phyloP scores from a whole-genome alignment of 208 protist species.

The Crithidia fasciculata region DNA sequence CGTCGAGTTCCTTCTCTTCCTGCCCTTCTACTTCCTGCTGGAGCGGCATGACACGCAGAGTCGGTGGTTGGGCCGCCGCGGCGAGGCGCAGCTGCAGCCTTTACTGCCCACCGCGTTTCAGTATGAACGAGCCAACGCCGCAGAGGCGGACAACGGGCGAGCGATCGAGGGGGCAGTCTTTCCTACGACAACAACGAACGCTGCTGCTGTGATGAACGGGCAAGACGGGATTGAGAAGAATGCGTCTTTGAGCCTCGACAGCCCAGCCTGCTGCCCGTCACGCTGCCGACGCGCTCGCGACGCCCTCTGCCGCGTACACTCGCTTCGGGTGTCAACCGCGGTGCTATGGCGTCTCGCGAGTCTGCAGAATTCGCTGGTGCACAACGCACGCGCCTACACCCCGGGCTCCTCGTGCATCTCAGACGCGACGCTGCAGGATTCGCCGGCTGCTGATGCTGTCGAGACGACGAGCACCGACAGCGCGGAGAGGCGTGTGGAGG shows the following conservation, averaged over 20 bases:
- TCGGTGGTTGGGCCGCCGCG: slow-evolving; percentile 24
- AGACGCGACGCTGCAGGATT: too few relatives aligned
- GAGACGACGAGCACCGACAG: too few relatives aligned
- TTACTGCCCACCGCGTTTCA: slow-evolving; percentile 24
- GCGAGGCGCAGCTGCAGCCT: slow-evolving; percentile 33
- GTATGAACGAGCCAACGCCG: background rate
- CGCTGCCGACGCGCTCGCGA: background rate
- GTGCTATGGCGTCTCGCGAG: too few relatives aligned
- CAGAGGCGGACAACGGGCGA: background rate
- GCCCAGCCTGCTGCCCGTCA: too few relatives aligned
- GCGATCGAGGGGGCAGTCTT: background rate
- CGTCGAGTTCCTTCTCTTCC: slow-evolving; percentile 25
- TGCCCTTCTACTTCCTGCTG: slow-evolving; percentile 24
- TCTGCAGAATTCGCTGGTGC: too few relatives aligned
- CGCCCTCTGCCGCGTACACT: slow-evolving; percentile 4
- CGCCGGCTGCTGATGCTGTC: too few relatives aligned
- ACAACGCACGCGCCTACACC: too few relatives aligned
- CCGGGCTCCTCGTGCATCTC: too few relatives aligned
- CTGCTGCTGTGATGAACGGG: too few relatives aligned
- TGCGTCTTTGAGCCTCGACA: too few relatives aligned
- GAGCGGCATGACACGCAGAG: slow-evolving; percentile 29
- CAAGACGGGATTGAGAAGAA: too few relatives aligned
- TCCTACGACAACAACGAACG: background rate
- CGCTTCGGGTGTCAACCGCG: slow-evolving; percentile 1
- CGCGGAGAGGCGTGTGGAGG: too few relatives aligned